Base-by-base conservation (phyloP, 148 eudicot genomes). In the Euryodendron excelsum region DNA sequence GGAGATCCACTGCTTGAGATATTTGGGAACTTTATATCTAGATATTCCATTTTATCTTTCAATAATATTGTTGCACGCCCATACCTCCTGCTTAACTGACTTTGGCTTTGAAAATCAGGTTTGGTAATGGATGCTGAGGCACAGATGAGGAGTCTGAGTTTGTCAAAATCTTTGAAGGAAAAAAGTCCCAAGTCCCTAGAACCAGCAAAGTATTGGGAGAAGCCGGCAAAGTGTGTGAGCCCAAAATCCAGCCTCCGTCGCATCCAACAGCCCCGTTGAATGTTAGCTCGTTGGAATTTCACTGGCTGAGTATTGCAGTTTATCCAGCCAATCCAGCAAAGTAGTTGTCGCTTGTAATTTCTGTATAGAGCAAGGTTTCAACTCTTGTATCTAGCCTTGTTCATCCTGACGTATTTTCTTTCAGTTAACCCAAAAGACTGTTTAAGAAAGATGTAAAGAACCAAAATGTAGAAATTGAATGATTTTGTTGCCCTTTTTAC, bases 211-310 rank as follows among this genome's bases (percentile, higher is more conserved):
- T 74, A 86, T 69, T 80, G 82, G 84, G 89, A 82, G 80, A 88
- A 86, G 78, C 86, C 91, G 33, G 87, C 89, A 30, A 88, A 88
- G 71, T 31, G 44, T 41, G 78, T 82, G 0, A 81, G 85, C 85
- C 86, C 87, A 12, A 88, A 78, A 52, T 30, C 31, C 82, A 86
- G 86, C 80, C 78, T 83, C 39, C 89, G 89, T 3, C 75, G 77
- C 82, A 86, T 88, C 72, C 91, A 88, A 81, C 91, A 88, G 75
- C 89, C 89, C 17, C 87, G 91, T 65, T 88, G 80, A 84, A 78
- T 77, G 82, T 20, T 33, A 47, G 79, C 74, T 66, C 27, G n/a
- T 41, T 37, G 27, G 53, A 36, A 59, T 64, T 70, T 15, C 25
- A 55, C 41, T 69, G 56, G 62, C 55, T 59, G 17, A 48, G 60